A percentile compares a stretch with the other conserved stretches of the same genome.
phyloP scores from a whole-genome alignment of 2,329 filamentous ascomycete genomes.

The Peltaster fructicola region DNA sequence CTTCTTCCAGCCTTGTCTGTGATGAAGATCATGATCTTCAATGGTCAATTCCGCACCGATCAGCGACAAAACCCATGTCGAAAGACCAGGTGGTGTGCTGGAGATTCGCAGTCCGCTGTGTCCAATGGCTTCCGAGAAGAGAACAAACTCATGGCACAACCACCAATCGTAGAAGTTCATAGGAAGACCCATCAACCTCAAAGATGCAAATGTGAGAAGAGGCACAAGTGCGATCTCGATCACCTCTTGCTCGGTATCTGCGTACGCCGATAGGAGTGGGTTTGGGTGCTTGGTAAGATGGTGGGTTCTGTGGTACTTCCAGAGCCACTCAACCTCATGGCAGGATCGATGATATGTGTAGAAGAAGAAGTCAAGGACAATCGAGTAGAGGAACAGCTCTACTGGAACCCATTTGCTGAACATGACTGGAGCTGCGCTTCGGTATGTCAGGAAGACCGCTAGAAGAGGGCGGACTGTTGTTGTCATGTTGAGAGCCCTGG shows the following conservation, averaged over 20 bases:
- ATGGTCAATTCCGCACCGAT: conserved; percentile 23
- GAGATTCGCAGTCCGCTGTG: conserved; percentile 25
- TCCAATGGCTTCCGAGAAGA: conserved; percentile 23
- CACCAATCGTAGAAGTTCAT: conserved; percentile 33
- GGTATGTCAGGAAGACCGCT: conserved; percentile 19
- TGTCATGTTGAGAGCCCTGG: conserved; percentile 4
- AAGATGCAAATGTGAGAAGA: conserved; percentile 20
- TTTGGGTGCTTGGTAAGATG: conserved; percentile 30
- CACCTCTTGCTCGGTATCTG: conserved; percentile 26
- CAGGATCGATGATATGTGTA: conserved; percentile 27
- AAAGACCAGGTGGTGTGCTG: conserved; percentile 18
- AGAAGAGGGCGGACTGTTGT: conserved; percentile 10
- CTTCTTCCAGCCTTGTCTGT: conserved; percentile 23
- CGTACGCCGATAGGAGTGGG: conserved; percentile 25
- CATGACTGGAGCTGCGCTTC: conserved; percentile 9
- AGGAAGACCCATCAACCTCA: conserved; percentile 22
- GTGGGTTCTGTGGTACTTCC: conserved; percentile 29
- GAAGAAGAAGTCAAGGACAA: conserved; percentile 30
- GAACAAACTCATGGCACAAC: conserved; percentile 29
- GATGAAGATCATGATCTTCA: conserved; percentile 27
- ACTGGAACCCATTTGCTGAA: conserved; percentile 22
- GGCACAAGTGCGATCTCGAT: conserved; percentile 28
- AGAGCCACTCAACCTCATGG: conserved; percentile 25
- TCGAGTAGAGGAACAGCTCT: conserved; percentile 24
- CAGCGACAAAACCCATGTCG: conserved; percentile 19